These are phyloP conservation scores for Chrysoporthe puriensis DNA, from an alignment of 2,329 filamentous ascomycete species.

Conservation along the genomic window DNA sequence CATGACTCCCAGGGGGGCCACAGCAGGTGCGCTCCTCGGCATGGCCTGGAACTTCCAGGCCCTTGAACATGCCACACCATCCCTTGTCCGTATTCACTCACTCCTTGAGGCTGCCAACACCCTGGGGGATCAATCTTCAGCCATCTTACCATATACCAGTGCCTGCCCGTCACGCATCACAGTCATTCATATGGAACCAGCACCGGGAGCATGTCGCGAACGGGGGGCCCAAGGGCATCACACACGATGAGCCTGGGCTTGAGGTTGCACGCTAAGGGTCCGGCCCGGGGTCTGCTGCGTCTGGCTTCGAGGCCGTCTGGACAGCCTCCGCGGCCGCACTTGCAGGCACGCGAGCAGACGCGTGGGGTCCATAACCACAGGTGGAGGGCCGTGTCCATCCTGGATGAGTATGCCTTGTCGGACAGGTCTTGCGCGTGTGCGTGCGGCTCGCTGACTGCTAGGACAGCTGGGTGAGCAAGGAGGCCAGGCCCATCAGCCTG, in stretches of 20 bases:
- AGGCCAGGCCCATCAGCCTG: slow-evolving; percentile 92
- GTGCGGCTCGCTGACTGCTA: slow-evolving; percentile 1
- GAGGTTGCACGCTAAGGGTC: neutral
- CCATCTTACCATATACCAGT: neutral
- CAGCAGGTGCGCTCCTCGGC: slow-evolving; percentile 26
- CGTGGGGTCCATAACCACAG: slow-evolving; percentile 42
- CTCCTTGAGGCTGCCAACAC: neutral
- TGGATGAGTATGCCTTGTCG: slow-evolving; percentile 61
- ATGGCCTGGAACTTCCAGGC: neutral
- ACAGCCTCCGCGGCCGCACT: neutral
- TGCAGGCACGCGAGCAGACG: slow-evolving; percentile 21
- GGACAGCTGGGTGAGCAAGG: slow-evolving; percentile 86
- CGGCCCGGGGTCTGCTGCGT: neutral
- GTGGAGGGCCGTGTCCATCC: slow-evolving; percentile 66
- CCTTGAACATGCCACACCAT: slow-evolving; percentile 1
- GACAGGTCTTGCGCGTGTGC: slow-evolving; percentile 12
- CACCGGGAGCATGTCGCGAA: slow-evolving; percentile 26
- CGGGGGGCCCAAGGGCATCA: slow-evolving; percentile 25
- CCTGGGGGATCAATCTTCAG: no score
- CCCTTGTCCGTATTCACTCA: neutral
- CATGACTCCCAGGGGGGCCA: slow-evolving; percentile 24
- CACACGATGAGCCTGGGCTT: slow-evolving; percentile 13
- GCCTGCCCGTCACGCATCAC: neutral
- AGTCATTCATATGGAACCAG: slow-evolving; percentile 26
- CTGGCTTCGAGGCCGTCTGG: neutral